Percentiles rank a stretch among this genome's conserved stretches.
These are phyloP conservation scores for Termitomyces sp. DNA, from an alignment of 1,284 basidiomycete genomes.

Conservation along the genomic window DNA sequence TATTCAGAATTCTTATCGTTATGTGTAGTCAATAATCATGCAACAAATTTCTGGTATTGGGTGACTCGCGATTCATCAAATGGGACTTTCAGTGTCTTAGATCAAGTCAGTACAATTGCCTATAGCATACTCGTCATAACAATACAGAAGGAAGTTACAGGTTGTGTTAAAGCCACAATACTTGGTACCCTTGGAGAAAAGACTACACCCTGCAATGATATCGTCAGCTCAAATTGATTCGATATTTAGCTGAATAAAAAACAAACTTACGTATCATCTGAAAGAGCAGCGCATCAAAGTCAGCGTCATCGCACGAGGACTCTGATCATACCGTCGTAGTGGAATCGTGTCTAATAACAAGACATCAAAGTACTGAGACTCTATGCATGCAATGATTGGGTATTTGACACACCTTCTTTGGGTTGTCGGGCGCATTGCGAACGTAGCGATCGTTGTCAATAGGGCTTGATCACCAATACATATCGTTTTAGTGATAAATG, in stretches of 20 bases:
- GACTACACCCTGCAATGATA: constrained; percentile 9
- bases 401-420: constrained; percentile 64
- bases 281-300: not conserved
- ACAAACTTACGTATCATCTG: constrained; percentile 35
- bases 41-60: not conserved
- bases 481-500: not conserved
- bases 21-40: not conserved
- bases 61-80: not conserved
- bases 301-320: not conserved
- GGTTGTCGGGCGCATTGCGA: constrained; percentile 72
- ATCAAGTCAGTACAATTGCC: not conserved
- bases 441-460: constrained; percentile 79
- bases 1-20: not conserved
- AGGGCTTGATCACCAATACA: constrained; percentile 40
- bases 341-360: constrained; percentile 55
- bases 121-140: not conserved
- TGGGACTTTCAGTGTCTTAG: too few relatives aligned
- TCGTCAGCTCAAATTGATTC: not conserved
- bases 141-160: constrained; percentile 2
- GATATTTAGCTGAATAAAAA: too few relatives aligned
- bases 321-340: constrained; percentile 60
- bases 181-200: not conserved
- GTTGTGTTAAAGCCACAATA: not conserved
- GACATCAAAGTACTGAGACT: constrained; percentile 12
- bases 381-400: not conserved